phyloP scores from a whole-genome alignment of 257 asterid species.

The Nicotiana tomentosiformis region DNA sequence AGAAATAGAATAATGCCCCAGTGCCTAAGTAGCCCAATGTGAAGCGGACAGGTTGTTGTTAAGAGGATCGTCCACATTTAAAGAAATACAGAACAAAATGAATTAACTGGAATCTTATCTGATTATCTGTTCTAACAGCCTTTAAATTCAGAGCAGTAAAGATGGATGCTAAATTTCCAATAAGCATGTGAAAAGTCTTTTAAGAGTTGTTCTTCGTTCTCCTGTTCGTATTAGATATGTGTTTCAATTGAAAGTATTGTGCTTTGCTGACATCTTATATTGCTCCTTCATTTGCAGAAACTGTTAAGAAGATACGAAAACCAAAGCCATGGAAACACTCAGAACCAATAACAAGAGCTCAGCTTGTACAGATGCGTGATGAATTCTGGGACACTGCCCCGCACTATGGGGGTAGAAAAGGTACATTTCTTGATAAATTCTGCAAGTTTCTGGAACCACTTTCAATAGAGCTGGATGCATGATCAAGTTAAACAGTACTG shows the following conservation, averaged over 20 bases:
- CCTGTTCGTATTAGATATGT: not conserved
- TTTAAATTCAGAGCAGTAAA: not conserved
- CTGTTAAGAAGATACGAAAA: constrained; percentile 51
- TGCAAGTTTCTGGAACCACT: not conserved
- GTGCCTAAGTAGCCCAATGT: not conserved
- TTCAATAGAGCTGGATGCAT: not conserved
- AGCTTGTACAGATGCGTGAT: constrained; percentile 54
- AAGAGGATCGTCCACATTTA: not conserved
- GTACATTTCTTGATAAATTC: constrained; percentile 21
- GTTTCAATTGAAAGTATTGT: not conserved
- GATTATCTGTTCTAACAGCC: not conserved
- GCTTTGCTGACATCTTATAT: not conserved
- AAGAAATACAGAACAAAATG: not conserved
- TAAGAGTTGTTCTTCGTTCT: not conserved
- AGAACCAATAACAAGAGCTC: constrained; percentile 55
- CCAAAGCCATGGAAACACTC: constrained; percentile 76
- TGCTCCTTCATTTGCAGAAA: constrained; percentile 28
- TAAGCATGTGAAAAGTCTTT: not conserved
- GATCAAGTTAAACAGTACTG: not conserved
- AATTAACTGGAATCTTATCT: not conserved
- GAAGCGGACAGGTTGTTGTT: not conserved
- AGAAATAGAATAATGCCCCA: not conserved
- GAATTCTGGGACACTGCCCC: constrained; percentile 87
- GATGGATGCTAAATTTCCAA: not conserved
- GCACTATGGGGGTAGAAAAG: constrained; percentile 73